Base-by-base conservation (phyloP, 129 eudicot genomes). In the Apium graveolens region DNA sequence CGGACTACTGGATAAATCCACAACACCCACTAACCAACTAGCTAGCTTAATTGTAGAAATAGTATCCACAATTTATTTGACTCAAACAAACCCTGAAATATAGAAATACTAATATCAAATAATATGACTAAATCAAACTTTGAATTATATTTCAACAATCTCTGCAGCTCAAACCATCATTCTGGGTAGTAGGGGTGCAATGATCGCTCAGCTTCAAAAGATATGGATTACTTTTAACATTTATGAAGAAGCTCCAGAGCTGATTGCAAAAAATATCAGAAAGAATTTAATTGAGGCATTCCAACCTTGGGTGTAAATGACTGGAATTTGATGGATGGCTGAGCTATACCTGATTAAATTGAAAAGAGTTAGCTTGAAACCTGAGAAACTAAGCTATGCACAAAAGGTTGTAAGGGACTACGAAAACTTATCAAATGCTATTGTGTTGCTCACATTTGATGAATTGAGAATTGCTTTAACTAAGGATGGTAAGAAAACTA, bases 351-450 rank as follows among this genome's bases (percentile, higher is more conserved):
- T 31, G 90, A 86, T 42, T 88, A 82, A 68, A 83, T 88, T 8
- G 89, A 88, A 68, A 57, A 34, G 17, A 80, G 77, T 88, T n/a
- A 78, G 38, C 29, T 78, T 88, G 1, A 80, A 86, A 78, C 84
- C 84, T 16, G 89, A 88, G 24, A 88, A 88, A 41, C 39, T 86
- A 63, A 83, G 71, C 60, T 85, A n/a, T 32, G 80, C 92, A 3
- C 82, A 88, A 72, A 81, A 82, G 4, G 86, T 88, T 57, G 63
- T 88, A 20, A 80, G 89, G 66, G 90, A 88, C 45, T 88, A 86
- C 35, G 96, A 93, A 13, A 91, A 91, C 77, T 83, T 91, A 93
- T 88, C 91, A 21, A 86, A 92, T 76, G 89, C 96, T 14, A 84
- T 88, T 73, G 96, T 90, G 17, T 24, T 88, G 14, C 88, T 91